Evolutionary conservation across 73 alveolate species (phyloP).

Genomic region (Uronychia setigera): DNA sequence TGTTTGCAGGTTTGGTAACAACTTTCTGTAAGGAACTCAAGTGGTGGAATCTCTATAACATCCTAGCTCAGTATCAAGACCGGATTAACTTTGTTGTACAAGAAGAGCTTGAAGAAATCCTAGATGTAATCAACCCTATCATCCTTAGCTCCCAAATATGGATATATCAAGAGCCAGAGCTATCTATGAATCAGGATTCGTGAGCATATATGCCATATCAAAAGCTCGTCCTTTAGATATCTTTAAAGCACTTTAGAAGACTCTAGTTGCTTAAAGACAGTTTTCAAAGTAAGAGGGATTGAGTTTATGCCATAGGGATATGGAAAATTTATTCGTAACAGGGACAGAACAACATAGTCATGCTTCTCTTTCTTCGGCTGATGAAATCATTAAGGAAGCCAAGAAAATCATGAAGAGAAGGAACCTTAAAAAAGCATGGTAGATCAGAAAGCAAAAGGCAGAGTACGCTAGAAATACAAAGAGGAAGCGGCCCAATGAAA

Average conservation of each 20-base stretch:
- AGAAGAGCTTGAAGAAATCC: slow-evolving; percentile 48
- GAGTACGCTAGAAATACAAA: not conserved
- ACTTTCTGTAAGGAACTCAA: slow-evolving; percentile 47
- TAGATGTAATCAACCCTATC: not conserved
- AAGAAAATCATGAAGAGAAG: slow-evolving; percentile 18
- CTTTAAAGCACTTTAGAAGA: slow-evolving; percentile 38
- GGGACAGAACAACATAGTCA: slow-evolving; percentile 32
- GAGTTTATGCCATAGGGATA: slow-evolving; percentile 9
- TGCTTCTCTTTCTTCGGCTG: slow-evolving; percentile 39
- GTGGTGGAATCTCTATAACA: slow-evolving; percentile 60
- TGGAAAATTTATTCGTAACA: slow-evolving; percentile 19
- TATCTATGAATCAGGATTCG: slow-evolving; percentile 49
- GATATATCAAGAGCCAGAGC: slow-evolving; percentile 54
- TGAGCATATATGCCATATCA: slow-evolving; percentile 18
- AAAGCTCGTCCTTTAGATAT: slow-evolving; percentile 45
- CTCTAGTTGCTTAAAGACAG: slow-evolving; percentile 34
- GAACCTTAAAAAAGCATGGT: slow-evolving; percentile 42
- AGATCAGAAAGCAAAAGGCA: slow-evolving; percentile 19
- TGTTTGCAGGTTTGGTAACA: slow-evolving; percentile 31
- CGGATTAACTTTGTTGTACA: slow-evolving; percentile 51
- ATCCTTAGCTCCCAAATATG: not conserved
- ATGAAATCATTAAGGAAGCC: slow-evolving; percentile 40
- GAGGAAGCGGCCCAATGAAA: too few relatives aligned
- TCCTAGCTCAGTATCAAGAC: slow-evolving; percentile 44
- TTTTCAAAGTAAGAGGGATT: slow-evolving; percentile 29